phyloP scores from a whole-genome alignment of 2,329 filamentous ascomycete genomes.

The Nemania diffusa region DNA sequence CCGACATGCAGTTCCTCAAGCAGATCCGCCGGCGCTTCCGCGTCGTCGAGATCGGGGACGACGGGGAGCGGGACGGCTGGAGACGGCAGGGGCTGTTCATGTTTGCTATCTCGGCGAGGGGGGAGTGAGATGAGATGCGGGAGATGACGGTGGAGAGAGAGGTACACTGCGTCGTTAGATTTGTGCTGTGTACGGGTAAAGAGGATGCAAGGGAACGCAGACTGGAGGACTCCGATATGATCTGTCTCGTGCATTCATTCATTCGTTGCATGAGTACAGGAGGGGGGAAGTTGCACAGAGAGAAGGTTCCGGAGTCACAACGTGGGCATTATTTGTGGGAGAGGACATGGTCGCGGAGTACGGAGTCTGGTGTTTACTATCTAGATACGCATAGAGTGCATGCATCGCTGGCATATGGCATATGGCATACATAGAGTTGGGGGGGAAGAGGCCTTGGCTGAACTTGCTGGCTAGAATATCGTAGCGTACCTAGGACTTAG shows the following conservation, averaged over 20 bases:
- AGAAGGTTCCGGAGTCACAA: background rate
- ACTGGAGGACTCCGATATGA: background rate
- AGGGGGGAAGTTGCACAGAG: background rate
- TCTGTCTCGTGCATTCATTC: background rate
- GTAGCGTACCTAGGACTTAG: slow-evolving; percentile 21
- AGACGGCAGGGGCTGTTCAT: slow-evolving; percentile 69
- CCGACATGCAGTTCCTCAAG: slow-evolving; percentile 80
- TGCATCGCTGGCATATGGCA: background rate
- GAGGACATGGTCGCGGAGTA: background rate
- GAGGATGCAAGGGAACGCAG: background rate
- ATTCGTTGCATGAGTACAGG: background rate
- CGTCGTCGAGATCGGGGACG: slow-evolving; percentile 70
- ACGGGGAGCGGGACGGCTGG: slow-evolving; percentile 67
- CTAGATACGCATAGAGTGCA: background rate
- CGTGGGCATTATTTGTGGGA: background rate
- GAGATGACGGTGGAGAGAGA: background rate
- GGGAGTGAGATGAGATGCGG: background rate
- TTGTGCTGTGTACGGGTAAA: background rate
- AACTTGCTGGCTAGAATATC: slow-evolving; percentile 5
- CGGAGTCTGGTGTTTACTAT: background rate
- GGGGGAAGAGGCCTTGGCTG: background rate
- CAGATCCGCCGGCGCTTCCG: slow-evolving; percentile 73
- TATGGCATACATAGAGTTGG: background rate
- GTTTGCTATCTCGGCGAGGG: slow-evolving; percentile 59
- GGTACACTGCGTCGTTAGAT: background rate